Base-by-base conservation (phyloP, 2,329 filamentous ascomycete species). In the Trichophyton equinum region DNA sequence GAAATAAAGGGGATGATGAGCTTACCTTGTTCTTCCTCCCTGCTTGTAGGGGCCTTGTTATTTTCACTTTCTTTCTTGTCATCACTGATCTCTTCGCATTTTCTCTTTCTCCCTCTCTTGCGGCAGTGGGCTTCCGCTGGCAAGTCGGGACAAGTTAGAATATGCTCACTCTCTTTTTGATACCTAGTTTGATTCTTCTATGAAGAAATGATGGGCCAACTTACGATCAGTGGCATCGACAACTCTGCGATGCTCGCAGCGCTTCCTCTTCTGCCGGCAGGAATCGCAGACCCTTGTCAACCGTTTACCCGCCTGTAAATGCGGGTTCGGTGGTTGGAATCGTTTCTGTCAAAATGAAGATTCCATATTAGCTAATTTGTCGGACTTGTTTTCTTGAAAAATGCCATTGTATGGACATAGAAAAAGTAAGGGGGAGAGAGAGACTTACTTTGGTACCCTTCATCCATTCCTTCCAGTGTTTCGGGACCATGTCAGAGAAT, bases 171-270 rank as follows among this genome's bases (percentile, higher is more conserved):
- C 60, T 15, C 46, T 46, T 30, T 42, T 57, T 30, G 27, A 33
- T 61, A 42, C 49, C 15, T 40, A 15, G 9, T 4, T 38, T 38
- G 11, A 4, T 13, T 38, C 33, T n/a, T 11, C 27, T 25, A 44
- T n/a, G 18, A 15, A 20, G 33, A 4, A 9, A 44, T 9, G 15
- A 44, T 5, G n/a, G 40, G n/a, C n/a, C 40, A 44, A 66, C 65
- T 62, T 60, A 67, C 65, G 64, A 38, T 67, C 64, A 53, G 64
- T 60, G 18, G 62, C 63, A 59, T 67, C 63, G 8, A 67, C 65
- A 7, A 67, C 64, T 27, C 64, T 62, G 38, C 65, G 64, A 36
- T 67, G 65, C 53, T 64, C 61, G 57, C 65, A 67, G 47, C 65
- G 62, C 58, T 67, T 67, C 38, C 65, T 59, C 58, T 65, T 65